Evolutionary conservation across 768 basidiomycete genomes (phyloP), one percentile per base, ranked within the genome.

Genomic region (Mycena pura): DNA sequence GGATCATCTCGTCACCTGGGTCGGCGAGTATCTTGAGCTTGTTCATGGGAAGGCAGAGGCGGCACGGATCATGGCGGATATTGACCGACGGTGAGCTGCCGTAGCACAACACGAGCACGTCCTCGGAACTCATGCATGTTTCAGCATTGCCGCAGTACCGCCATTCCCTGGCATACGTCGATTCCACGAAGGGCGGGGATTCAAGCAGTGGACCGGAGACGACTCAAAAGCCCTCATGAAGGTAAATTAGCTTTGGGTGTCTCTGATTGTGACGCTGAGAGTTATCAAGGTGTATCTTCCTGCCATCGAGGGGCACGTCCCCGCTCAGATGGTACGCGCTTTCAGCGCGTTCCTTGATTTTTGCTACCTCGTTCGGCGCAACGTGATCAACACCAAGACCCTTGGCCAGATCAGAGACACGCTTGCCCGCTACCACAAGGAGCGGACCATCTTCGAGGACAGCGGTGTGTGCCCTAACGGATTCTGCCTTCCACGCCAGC

Each of bases 401-500:
- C 65, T 78, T 0, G 13, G n/a, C 0, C 24, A 59, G 9, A 62
- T 74, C 10, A 43, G 72, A 1, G 41, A 49, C 3, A 48, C 60
- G 0, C 45, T 77, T 0, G 27, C 17, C 2, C 27, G 22, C 0
- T 76, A 73, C 36, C 64, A 77, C 40, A 27, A 25, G 1, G 61
- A 70, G 17, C 63, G 64, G 0, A 28, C 63, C 1, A 57, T 71
- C 1, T 73, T 77, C 38, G 36, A 38, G 8, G 59, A 44, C n/a
- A n/a, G n/a, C n/a, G n/a, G n/a, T n/a, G n/a, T n/a, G n/a, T n/a
- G n/a, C n/a, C n/a, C n/a, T n/a, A n/a, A n/a, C 0, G 59, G 63
- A 0, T 69, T 74, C 25, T 70, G 66, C 1, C 64, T 77, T 1
- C 77, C 74, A 0, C 57, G 68, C 0, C 76, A 80, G 40, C 78